A percentile compares a stretch with the other conserved stretches of the same genome.
phyloP scores from a whole-genome alignment of 2,329 filamentous ascomycete genomes.

The Diaporthe citriasiana region DNA sequence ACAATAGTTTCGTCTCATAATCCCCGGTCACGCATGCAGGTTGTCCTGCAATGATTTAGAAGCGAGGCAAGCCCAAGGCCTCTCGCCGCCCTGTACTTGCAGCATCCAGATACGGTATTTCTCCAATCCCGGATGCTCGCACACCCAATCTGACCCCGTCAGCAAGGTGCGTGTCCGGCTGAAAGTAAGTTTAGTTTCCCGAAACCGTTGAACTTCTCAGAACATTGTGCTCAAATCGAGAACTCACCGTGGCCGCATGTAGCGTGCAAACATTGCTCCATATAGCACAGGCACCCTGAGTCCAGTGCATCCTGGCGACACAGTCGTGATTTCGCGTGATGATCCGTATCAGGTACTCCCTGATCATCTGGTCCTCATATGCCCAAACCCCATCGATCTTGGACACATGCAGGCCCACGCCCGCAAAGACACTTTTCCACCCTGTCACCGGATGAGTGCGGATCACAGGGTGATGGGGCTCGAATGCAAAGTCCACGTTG shows the following conservation, averaged over 20 bases:
- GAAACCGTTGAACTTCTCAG: no score
- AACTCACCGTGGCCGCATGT: conserved; percentile 51
- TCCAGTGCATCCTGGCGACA: conserved; percentile 57
- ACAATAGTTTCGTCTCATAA: not conserved
- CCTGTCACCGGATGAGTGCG: conserved; percentile 71
- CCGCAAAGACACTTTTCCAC: conserved; percentile 68
- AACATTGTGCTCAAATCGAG: not conserved
- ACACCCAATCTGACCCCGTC: conserved; percentile 15
- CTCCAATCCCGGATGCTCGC: conserved; percentile 18
- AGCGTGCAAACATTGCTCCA: conserved; percentile 55
- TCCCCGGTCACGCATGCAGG: not conserved
- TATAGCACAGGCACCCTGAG: conserved; percentile 54
- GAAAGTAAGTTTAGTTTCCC: not conserved
- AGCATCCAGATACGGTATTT: conserved; percentile 19
- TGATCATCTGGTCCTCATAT: conserved; percentile 57
- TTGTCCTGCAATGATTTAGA: not conserved
- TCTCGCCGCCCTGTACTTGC: conserved; percentile 26
- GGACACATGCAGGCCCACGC: conserved; percentile 63
- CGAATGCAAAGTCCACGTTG: conserved; percentile 63
- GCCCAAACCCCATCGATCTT: conserved; percentile 64
- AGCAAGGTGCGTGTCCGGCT: conserved; percentile 13
- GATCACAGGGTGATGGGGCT: conserved; percentile 67
- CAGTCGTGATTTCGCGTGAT: conserved; percentile 57
- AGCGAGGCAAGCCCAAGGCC: conserved; percentile 20
- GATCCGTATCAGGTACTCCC: conserved; percentile 50